Evolutionary conservation across 345 rosid species (phyloP), one percentile per base, ranked within the genome.

Genomic region (Anastatica hierochuntica): DNA sequence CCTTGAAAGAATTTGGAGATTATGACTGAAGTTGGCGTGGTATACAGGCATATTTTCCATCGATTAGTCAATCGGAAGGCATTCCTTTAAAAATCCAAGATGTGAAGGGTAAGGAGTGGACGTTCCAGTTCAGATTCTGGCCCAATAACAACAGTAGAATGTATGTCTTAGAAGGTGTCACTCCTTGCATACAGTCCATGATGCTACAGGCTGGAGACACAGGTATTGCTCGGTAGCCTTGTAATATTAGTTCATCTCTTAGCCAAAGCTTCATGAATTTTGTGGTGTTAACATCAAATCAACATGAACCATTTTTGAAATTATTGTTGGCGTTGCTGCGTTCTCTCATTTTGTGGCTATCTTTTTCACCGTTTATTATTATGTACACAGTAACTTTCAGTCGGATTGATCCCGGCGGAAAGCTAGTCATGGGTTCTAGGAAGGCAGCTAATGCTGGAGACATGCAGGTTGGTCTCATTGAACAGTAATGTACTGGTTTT

Each of bases 111-210:
- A 81, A 77, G 67, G 95, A 90, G 69, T 90, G 97, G 97, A 79
- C 79, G 4, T 90, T 90, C 44, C 97, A 90, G 77, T 90, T 90
- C 80, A 83, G 97, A 68, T 90, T 80, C 79, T 90, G 97, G 97
- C 97, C 97, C 16, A 90, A 90, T 70, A 90, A 90, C 83, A 90
- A 90, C 43, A 90, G 97, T 63, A 81, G 97, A 72, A 90, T 90
- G 95, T 90, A 86, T 77, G 97, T 86, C 46, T 76, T 90, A 67
- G 97, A 90, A 66, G 97, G 97, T 59, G 97, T 90, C 52, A 90
- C 95, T 51, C 95, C 97, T 53, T 90, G 97, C 78, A 86, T 90
- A 63, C 95, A 90, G 60, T 77, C 94, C 44, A 84, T 90, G 97
- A 77, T 80, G 66, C 72, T 90, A 41, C 79, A 43, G 66, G 97